Conservation (phyloP, 805 yeast species). For the Starmerella cellae region DNA sequence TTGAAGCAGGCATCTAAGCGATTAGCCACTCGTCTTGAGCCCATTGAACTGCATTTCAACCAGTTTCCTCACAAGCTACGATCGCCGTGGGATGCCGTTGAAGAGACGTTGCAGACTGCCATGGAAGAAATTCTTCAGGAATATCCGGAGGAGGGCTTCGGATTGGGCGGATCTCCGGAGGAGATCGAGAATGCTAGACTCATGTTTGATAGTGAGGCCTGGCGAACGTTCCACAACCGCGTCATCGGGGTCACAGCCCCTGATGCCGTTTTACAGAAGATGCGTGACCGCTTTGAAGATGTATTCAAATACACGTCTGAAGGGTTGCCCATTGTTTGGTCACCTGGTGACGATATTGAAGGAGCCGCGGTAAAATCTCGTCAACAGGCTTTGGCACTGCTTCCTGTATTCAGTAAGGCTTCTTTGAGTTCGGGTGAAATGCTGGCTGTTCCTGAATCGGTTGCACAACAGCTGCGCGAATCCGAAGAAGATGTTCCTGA, state of each 20-base stretch:
- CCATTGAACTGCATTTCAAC: constrained; percentile 21
- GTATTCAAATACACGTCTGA: constrained; percentile 68
- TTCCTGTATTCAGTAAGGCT: constrained; percentile 51
- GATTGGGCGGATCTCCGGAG: constrained; percentile 42
- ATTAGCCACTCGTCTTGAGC: constrained; percentile 23
- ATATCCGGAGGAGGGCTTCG: constrained; percentile 33
- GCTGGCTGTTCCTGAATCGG: constrained; percentile 36
- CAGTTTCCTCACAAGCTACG: constrained; percentile 37
- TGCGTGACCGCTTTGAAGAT: constrained; percentile 74
- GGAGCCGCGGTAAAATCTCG: constrained; percentile 47
- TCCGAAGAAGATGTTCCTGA: constrained; percentile 32
- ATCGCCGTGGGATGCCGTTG: constrained; percentile 55
- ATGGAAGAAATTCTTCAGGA: constrained; percentile 26
- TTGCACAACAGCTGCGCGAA: constrained; percentile 35
- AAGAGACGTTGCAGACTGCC: constrained; percentile 33
- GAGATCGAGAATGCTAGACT: constrained; percentile 33
- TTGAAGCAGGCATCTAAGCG: constrained; percentile 32
- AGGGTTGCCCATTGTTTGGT: constrained; percentile 75
- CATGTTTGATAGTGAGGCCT: constrained; percentile 42
- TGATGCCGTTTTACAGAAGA: constrained; percentile 49
- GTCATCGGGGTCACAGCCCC: constrained; percentile 51
- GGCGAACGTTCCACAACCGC: constrained; percentile 49
- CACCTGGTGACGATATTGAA: constrained; percentile 60
- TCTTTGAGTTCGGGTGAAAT: constrained; percentile 29
- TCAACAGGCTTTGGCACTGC: constrained; percentile 39